Evolutionary conservation across 73 alveolate species (phyloP).

Genomic region (Tetrahymena malaccensis): DNA sequence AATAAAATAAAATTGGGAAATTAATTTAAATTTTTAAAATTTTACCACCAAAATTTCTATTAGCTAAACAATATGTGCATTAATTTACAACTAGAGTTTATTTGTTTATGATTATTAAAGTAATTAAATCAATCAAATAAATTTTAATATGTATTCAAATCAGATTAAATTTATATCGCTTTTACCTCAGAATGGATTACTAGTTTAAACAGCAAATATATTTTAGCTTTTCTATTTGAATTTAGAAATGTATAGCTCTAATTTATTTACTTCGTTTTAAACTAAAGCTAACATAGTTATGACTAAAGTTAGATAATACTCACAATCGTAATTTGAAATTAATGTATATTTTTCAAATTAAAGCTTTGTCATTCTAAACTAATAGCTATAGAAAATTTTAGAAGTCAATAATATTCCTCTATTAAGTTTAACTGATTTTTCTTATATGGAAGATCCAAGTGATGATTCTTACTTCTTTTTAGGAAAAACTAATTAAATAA

Average conservation of each 20-base stretch:
- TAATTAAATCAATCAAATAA: too few species aligned
- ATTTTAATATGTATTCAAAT: too few species aligned
- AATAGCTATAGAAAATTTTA: neutral
- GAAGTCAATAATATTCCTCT: neutral
- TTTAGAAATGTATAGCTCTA: neutral
- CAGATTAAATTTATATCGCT: too few species aligned
- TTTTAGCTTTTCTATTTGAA: neutral
- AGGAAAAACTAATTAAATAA: neutral
- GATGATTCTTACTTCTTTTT: neutral
- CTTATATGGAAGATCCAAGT: neutral
- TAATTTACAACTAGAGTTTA: neutral
- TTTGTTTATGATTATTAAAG: too few species aligned
- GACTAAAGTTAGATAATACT: neutral
- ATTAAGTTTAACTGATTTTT: neutral
- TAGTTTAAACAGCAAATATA: neutral
- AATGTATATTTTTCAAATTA: too few species aligned
- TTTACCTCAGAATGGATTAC: neutral
- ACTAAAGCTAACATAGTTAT: neutral
- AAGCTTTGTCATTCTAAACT: neutral
- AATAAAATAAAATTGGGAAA: neutral
- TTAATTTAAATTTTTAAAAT: too few species aligned
- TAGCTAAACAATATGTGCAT: neutral
- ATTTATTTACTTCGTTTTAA: too few species aligned
- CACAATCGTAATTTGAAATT: neutral
- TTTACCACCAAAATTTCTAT: neutral